Evolutionary conservation across 805 yeast genomes (phyloP), one percentile per base, ranked within the genome.

Genomic region (Cyberlindnera euphorbiae): DNA sequence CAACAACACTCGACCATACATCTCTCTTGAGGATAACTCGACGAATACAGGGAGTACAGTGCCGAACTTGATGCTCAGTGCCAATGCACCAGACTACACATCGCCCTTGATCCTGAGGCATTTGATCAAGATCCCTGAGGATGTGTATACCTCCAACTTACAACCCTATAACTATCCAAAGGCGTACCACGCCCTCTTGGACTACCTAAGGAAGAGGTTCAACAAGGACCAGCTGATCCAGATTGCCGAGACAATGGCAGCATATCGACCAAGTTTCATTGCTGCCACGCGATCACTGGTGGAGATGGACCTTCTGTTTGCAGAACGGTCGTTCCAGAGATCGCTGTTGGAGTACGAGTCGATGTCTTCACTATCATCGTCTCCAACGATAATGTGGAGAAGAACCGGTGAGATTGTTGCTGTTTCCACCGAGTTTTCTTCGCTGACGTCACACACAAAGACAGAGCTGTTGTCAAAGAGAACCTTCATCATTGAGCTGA

Each of bases 161-260:
- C 71, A 67, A 30, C 96, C 97, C 1, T 90, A 83, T 53, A 75
- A 89, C n/a, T 90, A 93, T 52, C 90, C 96, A 1, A 82, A 85
- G n/a, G 96, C 96, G 4, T 90, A 83, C 57, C 96, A 87, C 60
- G 78, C 79, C 30, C 67, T 90, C 28, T 73, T 86, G 50, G 73
- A 79, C n/a, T 89, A 88, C 55, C 64, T 90, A 38, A 67, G 82
- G 39, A 64, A 73, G 26, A 63, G 97, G 35, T 88, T 90, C 58
- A 73, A 78, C 32, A 77, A 77, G 46, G 71, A 71, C 12, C 79
- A 80, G 59, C 67, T 90, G 41, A 82, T 87, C 41, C 74, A 79
- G 39, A 62, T 67, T 40, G 69, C 70, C 8, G 58, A 58, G 41
- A 61, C 69, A 2, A 67, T 67, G 60, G 67, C 67, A 3, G 63